A percentile compares a stretch with the other conserved stretches of the same genome.
phyloP scores from a whole-genome alignment of 352 stramenopile genomes.

The Hyaloperonospora arabidopsidis region DNA sequence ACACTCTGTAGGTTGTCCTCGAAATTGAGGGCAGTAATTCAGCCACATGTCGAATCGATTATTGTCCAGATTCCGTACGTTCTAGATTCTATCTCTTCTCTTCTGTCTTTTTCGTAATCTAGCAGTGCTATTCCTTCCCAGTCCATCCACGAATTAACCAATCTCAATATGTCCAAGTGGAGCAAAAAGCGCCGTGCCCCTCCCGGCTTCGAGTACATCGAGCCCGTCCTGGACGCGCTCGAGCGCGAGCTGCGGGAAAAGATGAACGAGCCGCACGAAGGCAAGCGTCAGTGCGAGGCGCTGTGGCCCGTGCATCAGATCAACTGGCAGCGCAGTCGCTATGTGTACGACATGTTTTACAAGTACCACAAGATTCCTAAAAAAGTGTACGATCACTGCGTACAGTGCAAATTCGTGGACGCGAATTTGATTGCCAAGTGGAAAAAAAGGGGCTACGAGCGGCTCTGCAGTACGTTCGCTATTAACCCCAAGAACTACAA shows the following conservation, averaged over 20 bases:
- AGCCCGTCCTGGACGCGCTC: constrained; percentile 93
- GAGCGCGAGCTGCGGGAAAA: constrained; percentile 96
- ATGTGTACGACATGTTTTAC: constrained; percentile 99
- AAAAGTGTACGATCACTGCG: constrained; percentile 97
- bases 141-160: no score
- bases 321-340: constrained; percentile 97
- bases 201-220: constrained; percentile 91
- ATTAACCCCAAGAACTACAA: constrained; percentile 99
- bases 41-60: no score
- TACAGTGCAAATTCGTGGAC: constrained; percentile 92
- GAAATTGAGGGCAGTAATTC: no score
- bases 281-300: constrained; percentile 95
- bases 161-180: constrained; percentile 76
- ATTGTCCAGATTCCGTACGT: no score
- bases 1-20: no score
- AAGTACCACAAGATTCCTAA: constrained; percentile 92
- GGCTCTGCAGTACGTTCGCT: constrained; percentile 96
- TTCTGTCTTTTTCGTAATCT: no score
- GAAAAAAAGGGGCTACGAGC: constrained; percentile 98
- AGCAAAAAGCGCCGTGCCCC: constrained; percentile 83
- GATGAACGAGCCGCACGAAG: constrained; percentile 96
- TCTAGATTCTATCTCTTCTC: no score
- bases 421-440: constrained; percentile 97
- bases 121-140: no score
- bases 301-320: constrained; percentile 99